Evolutionary conservation across 1,284 basidiomycete species (phyloP).

Genomic region (Irpex sp.): DNA sequence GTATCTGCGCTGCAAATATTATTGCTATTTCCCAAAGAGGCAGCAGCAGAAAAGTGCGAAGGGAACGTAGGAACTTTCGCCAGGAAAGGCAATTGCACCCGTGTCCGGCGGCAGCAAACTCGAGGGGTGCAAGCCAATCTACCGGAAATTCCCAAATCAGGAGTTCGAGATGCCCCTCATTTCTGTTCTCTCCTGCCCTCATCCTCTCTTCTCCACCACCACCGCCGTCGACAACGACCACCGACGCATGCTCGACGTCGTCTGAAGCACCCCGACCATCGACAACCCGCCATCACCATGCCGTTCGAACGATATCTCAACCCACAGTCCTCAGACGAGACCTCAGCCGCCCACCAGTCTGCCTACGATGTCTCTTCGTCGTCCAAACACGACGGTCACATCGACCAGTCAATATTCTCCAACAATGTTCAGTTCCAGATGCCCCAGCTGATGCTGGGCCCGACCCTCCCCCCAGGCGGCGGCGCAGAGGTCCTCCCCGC

Average conservation of each 20-base stretch:
- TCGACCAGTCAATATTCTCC: conserved; percentile 21
- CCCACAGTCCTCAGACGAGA: conserved; percentile 12
- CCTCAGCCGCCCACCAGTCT: conserved; percentile 1
- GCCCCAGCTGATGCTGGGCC: conserved; percentile 57
- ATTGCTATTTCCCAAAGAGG: neutral
- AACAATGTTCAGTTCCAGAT: conserved; percentile 52
- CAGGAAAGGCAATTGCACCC: neutral
- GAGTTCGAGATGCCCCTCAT: neutral
- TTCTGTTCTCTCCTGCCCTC: neutral
- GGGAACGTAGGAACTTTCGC: neutral
- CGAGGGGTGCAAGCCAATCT: neutral
- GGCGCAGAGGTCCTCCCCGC: conserved; percentile 62
- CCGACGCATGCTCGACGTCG: neutral
- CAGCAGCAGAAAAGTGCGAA: neutral
- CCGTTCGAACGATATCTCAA: conserved; percentile 35
- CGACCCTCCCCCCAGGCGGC: conserved; percentile 60
- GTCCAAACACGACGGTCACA: conserved; percentile 10
- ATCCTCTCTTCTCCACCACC: neutral
- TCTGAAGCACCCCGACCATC: neutral
- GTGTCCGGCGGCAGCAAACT: neutral
- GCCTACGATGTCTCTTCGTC: conserved; percentile 6
- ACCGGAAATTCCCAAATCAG: neutral
- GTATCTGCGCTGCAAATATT: no score
- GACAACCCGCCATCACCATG: conserved; percentile 18
- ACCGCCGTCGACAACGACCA: neutral